Evolutionary conservation across 2,329 filamentous ascomycete species (phyloP), one percentile per base, ranked within the genome.

Genomic region (Diatrype stigma): DNA sequence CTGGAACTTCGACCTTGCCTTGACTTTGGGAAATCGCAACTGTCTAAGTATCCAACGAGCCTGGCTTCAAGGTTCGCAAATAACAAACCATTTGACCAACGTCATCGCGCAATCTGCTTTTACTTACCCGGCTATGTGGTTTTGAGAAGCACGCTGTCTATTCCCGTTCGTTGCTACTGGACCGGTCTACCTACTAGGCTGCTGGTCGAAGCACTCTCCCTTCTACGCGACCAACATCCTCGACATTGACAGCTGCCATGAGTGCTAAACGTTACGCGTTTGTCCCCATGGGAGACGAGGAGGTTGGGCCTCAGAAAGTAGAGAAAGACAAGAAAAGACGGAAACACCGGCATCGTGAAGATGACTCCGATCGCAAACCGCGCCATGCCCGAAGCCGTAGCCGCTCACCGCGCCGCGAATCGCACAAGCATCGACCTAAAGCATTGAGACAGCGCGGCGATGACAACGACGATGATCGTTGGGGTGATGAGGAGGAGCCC

Each of bases 401-500:
- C 47, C 67, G 61, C 30, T 69, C 67, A 6, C 65, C 66, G 10
- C 60, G 16, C 65, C 53, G 55, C 50, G 60, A 65, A 16, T 54
- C 56, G 1, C 56, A 60, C 38, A 58, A 30, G 40, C 55, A 63
- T 26, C 70, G 67, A 16, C 65, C 72, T 2, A 77, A 73, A 53
- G 67, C 72, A 23, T 73, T 75, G 51, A 72, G 70, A 50, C 73
- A 63, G 64, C 67, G 69, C 65, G 67, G 71, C 56, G 54, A 67
- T 58, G 63, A 68, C 32, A 81, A 88, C 56, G 86, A 87, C 57
- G 87, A 91, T 45, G 87, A 91, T 62, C 76, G 88, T 49, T 95
- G 90, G 90, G 90, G 85, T 1, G 89, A 94, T 60, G 87, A 92
- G 63, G 87, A 89, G 59, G 72, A 73, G 16, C 65, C 67, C 4